Base-by-base conservation (phyloP, 2,329 filamentous ascomycete species). In the Zymoseptoria tritici region DNA sequence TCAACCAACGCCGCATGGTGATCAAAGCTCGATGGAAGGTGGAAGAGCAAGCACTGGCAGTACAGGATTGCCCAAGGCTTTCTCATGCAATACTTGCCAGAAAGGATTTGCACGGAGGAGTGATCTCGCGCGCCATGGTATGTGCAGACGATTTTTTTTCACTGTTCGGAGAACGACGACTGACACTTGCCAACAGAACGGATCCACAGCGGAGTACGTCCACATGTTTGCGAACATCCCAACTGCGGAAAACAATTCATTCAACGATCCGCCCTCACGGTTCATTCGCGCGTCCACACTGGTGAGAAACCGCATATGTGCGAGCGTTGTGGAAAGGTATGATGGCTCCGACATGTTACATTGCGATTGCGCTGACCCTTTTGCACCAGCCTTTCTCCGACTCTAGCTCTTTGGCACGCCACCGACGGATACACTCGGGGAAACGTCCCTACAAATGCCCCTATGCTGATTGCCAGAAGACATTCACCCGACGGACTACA, bases 281-380 rank as follows among this genome's bases (percentile, higher is more conserved):
- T 99, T 7, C 94, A 97, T 75, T 87, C 90, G 71, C 89, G 94
- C 68, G 92, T 97, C 20, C 94, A 99, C 75, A 97, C 94, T 1
- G 94, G 94, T 65, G 94, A 97, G 78, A 99, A 99, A 77, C 94
- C 94, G 55, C 94, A 99, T 71, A 93, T 94, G 85, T 99, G 94
- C 73, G 94, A 97, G 76, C 86, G 90, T 64, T 97, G 94, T 74
- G 90, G 91, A 74, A 97, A 97, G 87, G 92, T 96, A 80, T 70
- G 82, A 58, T 51, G n/a, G 11, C n/a, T 29, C 26, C 31, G 49
- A 16, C 13, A 29, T n/a, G 8, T 21, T 24, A 42, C 21, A 22
- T 42, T 22, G 20, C 19, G 51, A n/a, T 26, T 20, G 22, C 13
- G 52, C 71, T 76, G 68, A 74, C 67, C 26, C 26, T 59, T 26